Evolutionary conservation across 371 early-diverging fungal species (phyloP).

Genomic region (Mycotypha africana): DNA sequence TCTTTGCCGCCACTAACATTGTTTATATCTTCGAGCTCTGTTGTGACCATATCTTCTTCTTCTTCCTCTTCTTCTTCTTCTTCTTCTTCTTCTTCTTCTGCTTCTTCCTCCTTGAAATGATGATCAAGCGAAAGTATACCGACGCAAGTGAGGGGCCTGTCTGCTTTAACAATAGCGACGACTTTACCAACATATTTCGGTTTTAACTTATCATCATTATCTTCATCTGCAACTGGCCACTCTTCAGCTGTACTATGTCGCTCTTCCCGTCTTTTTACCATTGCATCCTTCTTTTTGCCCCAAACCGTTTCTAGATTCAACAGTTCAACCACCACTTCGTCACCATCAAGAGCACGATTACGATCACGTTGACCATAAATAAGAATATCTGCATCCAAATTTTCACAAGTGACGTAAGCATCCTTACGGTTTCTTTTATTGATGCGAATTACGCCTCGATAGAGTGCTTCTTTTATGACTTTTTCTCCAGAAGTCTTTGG

Average conservation of each 20-base stretch:
- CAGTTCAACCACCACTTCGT: slow-evolving; percentile 59
- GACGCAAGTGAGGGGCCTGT: slow-evolving; percentile 38
- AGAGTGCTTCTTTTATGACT: slow-evolving; percentile 7
- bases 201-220: slow-evolving; percentile 12
- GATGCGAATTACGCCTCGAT: slow-evolving; percentile 57
- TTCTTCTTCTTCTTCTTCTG: not conserved
- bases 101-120: not conserved
- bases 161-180: slow-evolving; percentile 43
- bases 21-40: too few relatives aligned
- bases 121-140: slow-evolving; percentile 14
- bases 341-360: slow-evolving; percentile 80
- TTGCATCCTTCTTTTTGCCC: slow-evolving; percentile 17
- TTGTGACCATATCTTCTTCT: too few relatives aligned
- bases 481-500: slow-evolving; percentile 13
- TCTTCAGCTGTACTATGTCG: slow-evolving; percentile 3
- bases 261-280: slow-evolving; percentile 8
- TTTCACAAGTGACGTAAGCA: slow-evolving; percentile 61
- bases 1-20: not conserved
- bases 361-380: slow-evolving; percentile 52
- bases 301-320: slow-evolving; percentile 44
- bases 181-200: slow-evolving; percentile 28
- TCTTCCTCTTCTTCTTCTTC: not conserved
- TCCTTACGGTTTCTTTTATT: slow-evolving; percentile 58
- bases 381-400: slow-evolving; percentile 45
- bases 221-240: slow-evolving; percentile 16